Evolutionary conservation across 2,329 filamentous ascomycete genomes (phyloP).

Genomic region (Aureobasidium subglaciale): DNA sequence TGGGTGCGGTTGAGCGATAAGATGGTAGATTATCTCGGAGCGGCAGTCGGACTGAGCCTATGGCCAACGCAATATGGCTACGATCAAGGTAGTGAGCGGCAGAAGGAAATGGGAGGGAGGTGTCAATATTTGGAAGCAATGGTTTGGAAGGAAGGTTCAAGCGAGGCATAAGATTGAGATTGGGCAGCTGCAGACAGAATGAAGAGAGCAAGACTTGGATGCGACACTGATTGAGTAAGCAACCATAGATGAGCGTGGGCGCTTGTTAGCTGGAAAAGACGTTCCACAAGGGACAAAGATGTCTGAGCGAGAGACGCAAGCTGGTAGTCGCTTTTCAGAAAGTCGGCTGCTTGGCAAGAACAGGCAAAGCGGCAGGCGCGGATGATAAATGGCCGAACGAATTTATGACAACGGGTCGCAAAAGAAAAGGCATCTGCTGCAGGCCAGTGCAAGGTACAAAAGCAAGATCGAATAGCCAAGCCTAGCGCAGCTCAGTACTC

Average conservation of each 20-base stretch:
- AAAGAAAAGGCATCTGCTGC: neutral
- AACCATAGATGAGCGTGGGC: no score
- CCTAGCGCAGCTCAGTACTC: no score
- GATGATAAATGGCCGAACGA: neutral
- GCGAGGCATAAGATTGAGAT: neutral
- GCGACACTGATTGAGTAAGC: neutral
- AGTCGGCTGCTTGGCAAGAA: neutral
- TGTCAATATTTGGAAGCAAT: neutral
- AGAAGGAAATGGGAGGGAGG: neutral
- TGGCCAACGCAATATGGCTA: neutral
- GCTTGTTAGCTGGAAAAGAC: neutral
- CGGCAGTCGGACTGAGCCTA: neutral
- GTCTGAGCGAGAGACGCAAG: constrained; percentile 1
- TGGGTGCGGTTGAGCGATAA: neutral
- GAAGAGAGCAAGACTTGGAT: no score
- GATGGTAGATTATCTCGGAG: neutral
- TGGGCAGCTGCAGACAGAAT: no score
- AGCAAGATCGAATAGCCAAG: neutral
- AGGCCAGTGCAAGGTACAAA: constrained; percentile 2
- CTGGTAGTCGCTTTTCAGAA: neutral
- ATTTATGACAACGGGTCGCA: neutral
- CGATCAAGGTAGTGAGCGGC: neutral
- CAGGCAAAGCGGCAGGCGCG: neutral
- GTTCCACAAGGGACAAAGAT: neutral
- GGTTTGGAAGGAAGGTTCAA: no score